phyloP scores from a whole-genome alignment of 179 eudicot genomes.

The Heliamphora pulchella region DNA sequence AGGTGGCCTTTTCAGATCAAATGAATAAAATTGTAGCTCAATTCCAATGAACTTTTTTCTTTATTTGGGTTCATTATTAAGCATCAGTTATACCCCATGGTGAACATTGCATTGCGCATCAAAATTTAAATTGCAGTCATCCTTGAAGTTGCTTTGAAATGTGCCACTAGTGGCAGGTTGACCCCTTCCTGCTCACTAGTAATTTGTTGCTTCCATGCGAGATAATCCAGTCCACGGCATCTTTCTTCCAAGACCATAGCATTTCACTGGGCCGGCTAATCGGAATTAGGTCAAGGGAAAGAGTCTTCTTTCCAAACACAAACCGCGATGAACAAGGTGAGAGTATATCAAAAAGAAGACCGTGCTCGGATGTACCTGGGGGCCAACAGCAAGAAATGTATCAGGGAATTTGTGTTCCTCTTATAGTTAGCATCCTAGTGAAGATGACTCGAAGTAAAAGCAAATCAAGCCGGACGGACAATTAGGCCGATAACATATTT shows the following conservation, averaged over 20 bases:
- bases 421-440: conserved; percentile 22
- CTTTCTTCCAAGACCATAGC: conserved; percentile 64
- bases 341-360: not conserved
- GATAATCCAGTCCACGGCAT: conserved; percentile 42
- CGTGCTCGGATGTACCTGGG: not conserved
- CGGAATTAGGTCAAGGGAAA: conserved; percentile 35
- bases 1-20: too few relatives aligned
- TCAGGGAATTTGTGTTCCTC: conserved; percentile 45
- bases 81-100: not conserved
- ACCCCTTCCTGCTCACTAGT: not conserved
- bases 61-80: too few relatives aligned
- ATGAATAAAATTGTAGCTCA: too few relatives aligned
- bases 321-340: not conserved
- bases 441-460: conserved; percentile 28
- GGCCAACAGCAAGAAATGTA: conserved; percentile 12
- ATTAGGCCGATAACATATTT: not conserved
- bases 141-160: not conserved
- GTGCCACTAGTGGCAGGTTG: not conserved
- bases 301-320: conserved; percentile 16
- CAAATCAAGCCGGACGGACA: conserved; percentile 11
- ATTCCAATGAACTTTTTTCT: too few relatives aligned
- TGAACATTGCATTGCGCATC: not conserved
- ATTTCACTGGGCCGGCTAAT: conserved; percentile 49
- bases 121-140: not conserved
- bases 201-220: not conserved